These are phyloP conservation scores for Venturia carpophila DNA, from an alignment of 2,329 filamentous ascomycete genomes.

Conservation along the genomic window DNA sequence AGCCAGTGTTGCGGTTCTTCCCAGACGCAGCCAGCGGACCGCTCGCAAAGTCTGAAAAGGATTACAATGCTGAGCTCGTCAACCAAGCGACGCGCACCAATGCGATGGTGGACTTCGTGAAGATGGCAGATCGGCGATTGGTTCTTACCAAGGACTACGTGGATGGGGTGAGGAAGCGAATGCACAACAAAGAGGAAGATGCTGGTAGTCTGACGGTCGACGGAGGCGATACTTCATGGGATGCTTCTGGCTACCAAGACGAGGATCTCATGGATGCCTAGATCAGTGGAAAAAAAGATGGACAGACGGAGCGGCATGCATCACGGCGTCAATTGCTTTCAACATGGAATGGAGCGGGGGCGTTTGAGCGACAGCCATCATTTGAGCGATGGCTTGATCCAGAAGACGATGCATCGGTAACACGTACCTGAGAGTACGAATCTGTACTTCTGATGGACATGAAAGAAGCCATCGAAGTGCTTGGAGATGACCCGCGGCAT, in stretches of 20 bases:
- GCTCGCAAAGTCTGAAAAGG: conserved; percentile 33
- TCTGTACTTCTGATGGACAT: background rate
- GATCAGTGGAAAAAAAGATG: background rate
- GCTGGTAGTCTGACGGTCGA: background rate
- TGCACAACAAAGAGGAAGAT: conserved; percentile 12
- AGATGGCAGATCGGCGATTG: conserved; percentile 47
- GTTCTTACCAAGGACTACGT: conserved; percentile 53
- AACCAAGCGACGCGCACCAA: conserved; percentile 45
- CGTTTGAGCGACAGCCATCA: conserved; percentile 1
- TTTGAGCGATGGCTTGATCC: background rate
- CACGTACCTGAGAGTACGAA: background rate
- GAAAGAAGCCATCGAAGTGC: background rate
- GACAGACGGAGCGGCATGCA: background rate
- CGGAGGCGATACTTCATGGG: conserved; percentile 4
- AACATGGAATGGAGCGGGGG: conserved; percentile 1
- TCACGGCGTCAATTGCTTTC: conserved; percentile 10
- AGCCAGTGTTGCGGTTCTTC: conserved; percentile 49
- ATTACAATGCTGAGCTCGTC: conserved; percentile 39
- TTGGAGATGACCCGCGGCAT: background rate
- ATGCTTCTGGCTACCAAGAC: conserved; percentile 4
- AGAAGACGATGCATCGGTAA: background rate
- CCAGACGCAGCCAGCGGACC: conserved; percentile 31
- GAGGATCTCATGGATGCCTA: conserved; percentile 18
- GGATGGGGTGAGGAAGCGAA: conserved; percentile 42
- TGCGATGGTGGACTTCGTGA: conserved; percentile 43